A percentile compares a stretch with the other conserved stretches of the same genome.
Conservation (phyloP, 225 moss, liverwort and hornwort species). For the Takakia lepidozioides region DNA sequence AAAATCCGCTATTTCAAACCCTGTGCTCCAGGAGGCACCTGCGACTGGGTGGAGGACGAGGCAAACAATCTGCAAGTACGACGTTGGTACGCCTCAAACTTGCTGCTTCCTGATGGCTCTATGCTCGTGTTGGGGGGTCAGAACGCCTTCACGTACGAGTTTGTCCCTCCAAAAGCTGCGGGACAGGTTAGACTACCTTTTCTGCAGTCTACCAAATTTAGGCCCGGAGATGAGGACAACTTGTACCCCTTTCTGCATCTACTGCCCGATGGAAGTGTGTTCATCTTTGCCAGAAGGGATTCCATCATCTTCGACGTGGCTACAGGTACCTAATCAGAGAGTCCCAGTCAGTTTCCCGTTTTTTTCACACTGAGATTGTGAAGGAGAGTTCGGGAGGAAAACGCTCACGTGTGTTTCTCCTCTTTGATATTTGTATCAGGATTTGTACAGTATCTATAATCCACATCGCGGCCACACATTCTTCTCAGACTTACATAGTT, state of each 20-base stretch:
- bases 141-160: constrained; percentile 21
- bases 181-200: constrained; percentile 23
- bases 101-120: constrained; percentile 20
- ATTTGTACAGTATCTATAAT: too few relatives aligned
- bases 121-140: constrained; percentile 35
- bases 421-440: too few relatives aligned
- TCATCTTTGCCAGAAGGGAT: constrained; percentile 29
- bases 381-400: too few relatives aligned
- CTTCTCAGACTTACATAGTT: too few relatives aligned
- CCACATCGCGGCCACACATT: too few relatives aligned
- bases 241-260: constrained; percentile 34
- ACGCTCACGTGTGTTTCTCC: too few relatives aligned
- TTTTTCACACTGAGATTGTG: too few relatives aligned
- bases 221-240: constrained; percentile 15
- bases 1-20: constrained; percentile 40
- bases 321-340: constrained; percentile 6
- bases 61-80: constrained; percentile 12
- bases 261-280: constrained; percentile 20
- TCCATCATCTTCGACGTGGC: constrained; percentile 19
- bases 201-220: constrained; percentile 13
- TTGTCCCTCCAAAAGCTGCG: constrained; percentile 14
- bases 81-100: constrained; percentile 33
- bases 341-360: too few relatives aligned
- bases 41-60: constrained; percentile 29
- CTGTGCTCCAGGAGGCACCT: constrained; percentile 18